phyloP scores from a whole-genome alignment of 2,329 filamentous ascomycete species.

The Acephala macrosclerotiorum region DNA sequence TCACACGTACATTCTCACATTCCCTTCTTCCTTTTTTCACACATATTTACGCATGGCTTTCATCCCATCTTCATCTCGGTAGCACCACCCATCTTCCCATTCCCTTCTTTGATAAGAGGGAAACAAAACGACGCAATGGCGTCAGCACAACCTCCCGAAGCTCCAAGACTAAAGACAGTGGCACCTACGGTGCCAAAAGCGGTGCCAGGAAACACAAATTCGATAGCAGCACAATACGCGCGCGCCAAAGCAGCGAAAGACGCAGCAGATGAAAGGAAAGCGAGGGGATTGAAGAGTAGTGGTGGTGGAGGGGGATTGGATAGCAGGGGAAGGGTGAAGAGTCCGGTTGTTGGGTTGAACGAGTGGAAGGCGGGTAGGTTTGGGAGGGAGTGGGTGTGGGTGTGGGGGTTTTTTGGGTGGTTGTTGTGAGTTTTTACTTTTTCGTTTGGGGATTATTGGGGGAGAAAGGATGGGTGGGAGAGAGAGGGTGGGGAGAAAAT shows the following conservation, averaged over 20 bases:
- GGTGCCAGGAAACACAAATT: conserved; percentile 39
- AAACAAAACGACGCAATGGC: not conserved
- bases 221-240: conserved; percentile 43
- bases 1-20: not conserved
- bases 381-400: conserved; percentile 42
- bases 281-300: conserved; percentile 23
- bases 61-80: not conserved
- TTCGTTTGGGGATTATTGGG: not conserved
- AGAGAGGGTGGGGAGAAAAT: not conserved
- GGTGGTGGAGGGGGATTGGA: conserved; percentile 16
- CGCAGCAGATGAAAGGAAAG: conserved; percentile 32
- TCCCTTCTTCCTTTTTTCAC: not conserved
- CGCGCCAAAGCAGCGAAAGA: conserved; percentile 42
- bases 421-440: conserved; percentile 40
- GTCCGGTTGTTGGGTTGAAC: conserved; percentile 37
- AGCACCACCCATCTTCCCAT: not conserved
- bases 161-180: too few species aligned
- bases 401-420: conserved; percentile 42
- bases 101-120: not conserved
- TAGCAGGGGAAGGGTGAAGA: conserved; percentile 34
- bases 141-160: conserved; percentile 1
- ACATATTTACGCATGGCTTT: not conserved
- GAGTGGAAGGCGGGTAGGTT: conserved; percentile 40
- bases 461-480: not conserved
- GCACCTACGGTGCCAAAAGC: conserved; percentile 37